Evolutionary conservation across 257 asterid genomes (phyloP).

Genomic region (Agastache rugosa): DNA sequence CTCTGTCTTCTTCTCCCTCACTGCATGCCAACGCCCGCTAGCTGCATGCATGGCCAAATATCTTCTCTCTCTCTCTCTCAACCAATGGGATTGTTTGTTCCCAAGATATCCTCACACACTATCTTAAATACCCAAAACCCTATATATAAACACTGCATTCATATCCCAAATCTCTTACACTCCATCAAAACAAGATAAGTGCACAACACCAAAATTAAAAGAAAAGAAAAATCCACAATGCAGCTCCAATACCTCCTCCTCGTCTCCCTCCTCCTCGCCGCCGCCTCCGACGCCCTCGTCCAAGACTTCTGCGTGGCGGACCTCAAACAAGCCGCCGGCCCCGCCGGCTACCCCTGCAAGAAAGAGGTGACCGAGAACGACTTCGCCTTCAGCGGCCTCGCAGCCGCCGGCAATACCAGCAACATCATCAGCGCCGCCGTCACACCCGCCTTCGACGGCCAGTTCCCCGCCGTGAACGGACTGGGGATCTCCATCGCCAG

Average conservation of each 20-base stretch:
- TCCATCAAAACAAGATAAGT: neutral
- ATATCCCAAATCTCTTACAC: neutral
- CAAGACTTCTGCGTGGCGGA: conserved; percentile 89
- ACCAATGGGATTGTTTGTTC: neutral
- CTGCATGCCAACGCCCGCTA: neutral
- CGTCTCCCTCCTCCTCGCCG: conserved; percentile 34
- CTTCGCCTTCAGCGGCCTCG: conserved; percentile 60
- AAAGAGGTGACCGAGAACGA: conserved; percentile 58
- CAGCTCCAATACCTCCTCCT: conserved; percentile 33
- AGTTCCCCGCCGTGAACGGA: conserved; percentile 72
- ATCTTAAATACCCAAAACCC: conserved; percentile 27
- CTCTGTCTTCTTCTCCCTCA: conserved; percentile 23
- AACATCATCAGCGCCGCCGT: conserved; percentile 77
- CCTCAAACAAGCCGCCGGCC: conserved; percentile 51
- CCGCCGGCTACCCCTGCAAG: conserved; percentile 90
- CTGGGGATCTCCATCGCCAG: conserved; percentile 71
- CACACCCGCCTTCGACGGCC: conserved; percentile 64
- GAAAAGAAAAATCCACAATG: conserved; percentile 26
- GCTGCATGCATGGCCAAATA: conserved; percentile 22
- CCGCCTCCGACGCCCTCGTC: conserved; percentile 47
- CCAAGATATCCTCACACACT: conserved; percentile 13
- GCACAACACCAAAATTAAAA: neutral
- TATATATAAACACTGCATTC: conserved; percentile 29
- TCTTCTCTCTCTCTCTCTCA: conserved; percentile 8
- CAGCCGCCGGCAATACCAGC: conserved; percentile 65